phyloP scores from a whole-genome alignment of 1,284 basidiomycete species.

The Moesziomyces antarcticus region DNA sequence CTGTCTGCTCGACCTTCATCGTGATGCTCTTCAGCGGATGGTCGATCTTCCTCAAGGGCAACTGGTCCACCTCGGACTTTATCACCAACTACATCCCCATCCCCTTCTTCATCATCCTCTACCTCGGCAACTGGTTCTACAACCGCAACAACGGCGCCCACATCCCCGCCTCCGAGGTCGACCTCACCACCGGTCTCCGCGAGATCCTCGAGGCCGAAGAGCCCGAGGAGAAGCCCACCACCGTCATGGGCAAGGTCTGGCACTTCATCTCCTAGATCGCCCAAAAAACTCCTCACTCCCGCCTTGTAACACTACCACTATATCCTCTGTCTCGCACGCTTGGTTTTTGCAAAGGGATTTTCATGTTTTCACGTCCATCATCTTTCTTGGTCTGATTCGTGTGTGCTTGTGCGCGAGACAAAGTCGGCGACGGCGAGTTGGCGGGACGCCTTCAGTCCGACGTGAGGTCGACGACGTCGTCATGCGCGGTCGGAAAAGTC shows the following conservation, averaged over 20 bases:
- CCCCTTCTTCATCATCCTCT: constrained; percentile 80
- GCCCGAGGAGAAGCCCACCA: constrained; percentile 43
- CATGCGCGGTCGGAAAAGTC: no score
- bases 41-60: constrained; percentile 58
- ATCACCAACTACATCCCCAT: constrained; percentile 84
- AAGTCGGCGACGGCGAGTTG: no score
- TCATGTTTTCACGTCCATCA: no score
- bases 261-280: constrained; percentile 26
- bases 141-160: constrained; percentile 70
- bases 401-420: no score
- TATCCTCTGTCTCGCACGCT: no score
- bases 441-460: no score
- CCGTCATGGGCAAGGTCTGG: constrained; percentile 49
- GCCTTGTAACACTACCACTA: no score
- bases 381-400: no score
- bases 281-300: not conserved
- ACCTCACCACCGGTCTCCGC: constrained; percentile 73
- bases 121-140: constrained; percentile 72
- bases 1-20: constrained; percentile 34
- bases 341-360: no score
- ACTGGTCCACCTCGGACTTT: constrained; percentile 71
- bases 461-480: no score
- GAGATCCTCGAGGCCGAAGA: constrained; percentile 56
- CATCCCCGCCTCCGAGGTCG: constrained; percentile 43
- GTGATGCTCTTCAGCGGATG: constrained; percentile 69